Evolutionary conservation across 1,284 basidiomycete genomes (phyloP), one percentile per base, ranked within the genome.

Genomic region (Microbotryomycetes sp.): DNA sequence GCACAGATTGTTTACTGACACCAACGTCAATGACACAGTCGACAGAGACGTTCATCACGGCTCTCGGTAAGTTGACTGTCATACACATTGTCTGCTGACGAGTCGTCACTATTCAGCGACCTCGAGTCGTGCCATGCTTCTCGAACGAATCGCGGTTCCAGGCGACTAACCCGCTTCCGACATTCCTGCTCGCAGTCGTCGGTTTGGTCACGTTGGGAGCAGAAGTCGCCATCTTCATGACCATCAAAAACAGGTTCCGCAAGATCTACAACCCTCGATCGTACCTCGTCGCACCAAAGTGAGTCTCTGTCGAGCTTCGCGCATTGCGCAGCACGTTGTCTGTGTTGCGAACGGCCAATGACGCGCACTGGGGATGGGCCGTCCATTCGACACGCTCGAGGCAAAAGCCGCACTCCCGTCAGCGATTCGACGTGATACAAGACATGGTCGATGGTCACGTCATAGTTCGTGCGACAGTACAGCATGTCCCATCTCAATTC

Each of bases 191-290:
- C 47, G 6, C 53, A 23, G 5, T 2, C 31, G 3, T 3, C 23
- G 15, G 1, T 22, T 5, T 23, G 31, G 62, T 71, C 56, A 67
- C 76, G 59, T 66, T 69, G 60, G 71, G 60, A 15, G 69, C 71
- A 29, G 70, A 77, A 59, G 58, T 77, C 48, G 53, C 54, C 25
- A 68, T 66, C 28, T 79, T 79, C 70, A 57, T 77, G 50, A 28
- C 77, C 53, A 64, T 77, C 45, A 72, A 77, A 31, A 74, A 73
- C 42, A 69, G 69, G 49, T 77, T 78, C 69, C 59, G 64, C 23
- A 72, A 75, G 59, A 73, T 79, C 60, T 79, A 79, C 66, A 65
- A 71, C 55, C 77, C 77, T 3, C 71, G 76, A 42, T 71, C 74
- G 15, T 75, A 71, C 65, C 72, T 75, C 42, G 62, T 63, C 16